Base-by-base conservation (phyloP, 768 basidiomycete genomes). In the Amanita muscaria region DNA sequence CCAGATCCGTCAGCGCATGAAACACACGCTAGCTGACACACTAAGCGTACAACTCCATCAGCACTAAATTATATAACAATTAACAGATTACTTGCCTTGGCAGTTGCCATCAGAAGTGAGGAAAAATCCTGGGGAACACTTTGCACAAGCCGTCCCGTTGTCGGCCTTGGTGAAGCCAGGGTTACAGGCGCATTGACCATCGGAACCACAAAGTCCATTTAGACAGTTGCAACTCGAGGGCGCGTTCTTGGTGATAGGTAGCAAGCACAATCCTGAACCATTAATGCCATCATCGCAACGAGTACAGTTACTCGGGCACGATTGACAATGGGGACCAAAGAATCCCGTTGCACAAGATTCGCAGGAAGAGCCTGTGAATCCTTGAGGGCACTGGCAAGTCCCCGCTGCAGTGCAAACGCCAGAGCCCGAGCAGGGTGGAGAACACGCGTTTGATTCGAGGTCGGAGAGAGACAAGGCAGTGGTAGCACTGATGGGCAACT, bases 231-330 rank as follows among this genome's bases (percentile, higher is more conserved):
- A 92, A 14, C 69, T 70, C 25, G 75, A 72, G 1, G 80, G 74
- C 1, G 72, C 56, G 41, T 76, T 70, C 25, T 57, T 56, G n/a
- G 72, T 62, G 0, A 58, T 49, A 1, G 74, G 60, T 18, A 66
- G 56, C 37, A 86, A 65, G 58, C 89, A 93, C 30, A 67, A 65
- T 0, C 89, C 89, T 1, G 74, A 74, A 0, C 89, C 89, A 0
- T 76, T 73, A 31, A 81, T 74, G 10, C 89, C 88, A 4, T 85
- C 80, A 50, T 88, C 82, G 58, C 89, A 92, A 4, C 72, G 61
- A 1, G 64, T 54, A 56, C 88, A 90, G 3, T 72, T 75, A 2
- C 66, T 58, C 0, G 83, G 82, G 47, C 87, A 89, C 2, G 77
- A 56, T 44, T 76, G 66, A 59, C 89, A 92, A 0, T 60, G 57